Evolutionary conservation across 306 rosid species (phyloP), one percentile per base, ranked within the genome.

Genomic region (Myrica gale): DNA sequence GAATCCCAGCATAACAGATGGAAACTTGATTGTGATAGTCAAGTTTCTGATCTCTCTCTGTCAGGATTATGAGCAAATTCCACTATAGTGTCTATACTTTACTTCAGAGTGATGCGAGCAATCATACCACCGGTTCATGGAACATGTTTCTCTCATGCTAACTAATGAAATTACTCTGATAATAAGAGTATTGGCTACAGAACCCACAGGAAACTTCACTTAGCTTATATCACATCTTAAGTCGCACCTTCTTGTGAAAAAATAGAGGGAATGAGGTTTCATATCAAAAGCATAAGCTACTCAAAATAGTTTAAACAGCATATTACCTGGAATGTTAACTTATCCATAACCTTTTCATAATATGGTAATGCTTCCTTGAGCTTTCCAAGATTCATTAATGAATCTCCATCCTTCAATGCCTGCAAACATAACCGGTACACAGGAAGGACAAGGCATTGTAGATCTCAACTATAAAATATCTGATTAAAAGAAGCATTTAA

Each of bases 391-490:
- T 83, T 79, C 98, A 92, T 90, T 78, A 92, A 86, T 17, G 79
- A 78, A 80, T 92, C 95, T 46, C 98, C 98, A 65, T 89, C 91
- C 72, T 86, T 85, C 83, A 90, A 76, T 70, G 83, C 83, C 97
- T 93, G 80, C 12, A 80, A 32, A 75, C 44, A 73, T 66, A 42
- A n/a, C 50, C 47, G 54, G 9, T 42, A n/a, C 75, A 21, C 39
- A 60, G 41, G 19, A 55, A 60, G 43, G 37, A 53, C 53, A 61
- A 51, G 65, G 54, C 20, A 72, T 60, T 69, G 43, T 10, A 19
- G 4, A 12, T 72, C 65, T 21, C 23, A 60, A 45, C 66, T 47
- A 71, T 52, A 15, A 13, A 44, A 58, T 15, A 58, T 73, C 45
- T 47, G 53, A 79, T 48, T 23, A 60, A 57, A 69, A 79, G 51